Evolutionary conservation across 768 basidiomycete genomes (phyloP).

Genomic region (Piloderma croceum): DNA sequence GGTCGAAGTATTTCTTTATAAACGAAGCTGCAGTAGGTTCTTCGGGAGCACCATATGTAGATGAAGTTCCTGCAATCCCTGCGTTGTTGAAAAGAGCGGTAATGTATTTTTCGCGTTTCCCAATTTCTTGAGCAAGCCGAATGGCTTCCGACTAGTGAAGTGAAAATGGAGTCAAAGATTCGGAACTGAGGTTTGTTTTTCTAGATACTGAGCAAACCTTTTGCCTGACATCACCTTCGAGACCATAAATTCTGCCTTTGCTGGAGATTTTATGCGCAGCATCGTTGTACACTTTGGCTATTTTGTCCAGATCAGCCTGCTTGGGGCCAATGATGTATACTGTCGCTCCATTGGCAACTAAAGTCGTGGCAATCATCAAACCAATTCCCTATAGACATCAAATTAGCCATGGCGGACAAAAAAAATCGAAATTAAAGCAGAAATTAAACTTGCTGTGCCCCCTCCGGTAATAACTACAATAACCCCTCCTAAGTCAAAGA

Average conservation of each 20-base stretch:
- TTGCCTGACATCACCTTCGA: conserved; percentile 24
- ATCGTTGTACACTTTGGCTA: conserved; percentile 21
- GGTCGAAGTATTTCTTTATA: conserved; percentile 23
- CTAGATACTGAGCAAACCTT: no score
- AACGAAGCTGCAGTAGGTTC: conserved; percentile 21
- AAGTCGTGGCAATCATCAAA: conserved; percentile 29
- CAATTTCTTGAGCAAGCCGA: conserved; percentile 26
- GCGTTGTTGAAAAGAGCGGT: conserved; percentile 33
- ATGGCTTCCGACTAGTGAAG: conserved; percentile 22
- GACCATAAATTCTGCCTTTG: conserved; percentile 22
- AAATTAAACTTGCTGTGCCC: conserved; percentile 18
- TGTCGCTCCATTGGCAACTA: conserved; percentile 30
- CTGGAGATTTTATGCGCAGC: conserved; percentile 16
- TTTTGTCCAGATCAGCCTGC: conserved; percentile 24
- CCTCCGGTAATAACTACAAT: conserved; percentile 30
- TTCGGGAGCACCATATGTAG: conserved; percentile 10
- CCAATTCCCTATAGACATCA: conserved; percentile 26
- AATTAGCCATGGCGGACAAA: background rate
- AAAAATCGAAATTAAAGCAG: background rate
- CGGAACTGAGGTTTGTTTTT: no score
- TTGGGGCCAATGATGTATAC: conserved; percentile 32
- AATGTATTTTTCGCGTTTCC: conserved; percentile 22
- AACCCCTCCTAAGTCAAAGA: conserved; percentile 30
- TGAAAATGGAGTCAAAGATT: background rate
- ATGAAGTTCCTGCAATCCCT: conserved; percentile 12